Evolutionary conservation across 2,329 filamentous ascomycete species (phyloP).

Genomic region (Ascocoryne sarcoides): DNA sequence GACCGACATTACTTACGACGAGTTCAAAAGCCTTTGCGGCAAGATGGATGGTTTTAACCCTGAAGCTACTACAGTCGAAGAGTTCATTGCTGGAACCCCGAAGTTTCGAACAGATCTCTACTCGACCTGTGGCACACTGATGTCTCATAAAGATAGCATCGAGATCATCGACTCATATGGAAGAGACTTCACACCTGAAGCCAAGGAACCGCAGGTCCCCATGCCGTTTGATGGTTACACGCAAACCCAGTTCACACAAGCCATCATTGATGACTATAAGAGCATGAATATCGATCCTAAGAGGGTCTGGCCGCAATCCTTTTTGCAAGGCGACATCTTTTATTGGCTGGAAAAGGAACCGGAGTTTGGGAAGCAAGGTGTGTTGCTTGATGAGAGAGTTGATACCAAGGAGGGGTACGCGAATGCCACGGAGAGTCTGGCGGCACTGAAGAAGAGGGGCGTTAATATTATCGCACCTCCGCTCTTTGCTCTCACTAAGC

Average conservation of each 20-base stretch:
- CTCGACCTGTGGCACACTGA: constrained; percentile 14
- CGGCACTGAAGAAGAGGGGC: constrained; percentile 7
- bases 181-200: constrained; percentile 17
- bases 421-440: constrained; percentile 6
- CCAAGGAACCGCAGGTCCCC: constrained; percentile 6
- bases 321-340: constrained; percentile 13
- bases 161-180: constrained; percentile 13
- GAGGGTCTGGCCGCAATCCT: constrained; percentile 14
- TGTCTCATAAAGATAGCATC: constrained; percentile 15
- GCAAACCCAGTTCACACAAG: constrained; percentile 15
- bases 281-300: constrained; percentile 9
- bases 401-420: constrained; percentile 6
- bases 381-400: constrained; percentile 16
- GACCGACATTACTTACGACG: constrained; percentile 14
- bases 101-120: constrained; percentile 17
- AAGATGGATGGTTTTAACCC: constrained; percentile 17
- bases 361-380: constrained; percentile 12
- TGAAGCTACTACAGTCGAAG: constrained; percentile 11
- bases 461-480: constrained; percentile 15
- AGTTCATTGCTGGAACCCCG: constrained; percentile 14
- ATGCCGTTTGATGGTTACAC: constrained; percentile 20
- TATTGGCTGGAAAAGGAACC: constrained; percentile 17
- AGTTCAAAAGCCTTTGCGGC: constrained; percentile 15
- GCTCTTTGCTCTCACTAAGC: constrained; percentile 7
- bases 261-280: constrained; percentile 16